Evolutionary conservation across 306 rosid genomes (phyloP).

Genomic region (Citrullus colocynthis): DNA sequence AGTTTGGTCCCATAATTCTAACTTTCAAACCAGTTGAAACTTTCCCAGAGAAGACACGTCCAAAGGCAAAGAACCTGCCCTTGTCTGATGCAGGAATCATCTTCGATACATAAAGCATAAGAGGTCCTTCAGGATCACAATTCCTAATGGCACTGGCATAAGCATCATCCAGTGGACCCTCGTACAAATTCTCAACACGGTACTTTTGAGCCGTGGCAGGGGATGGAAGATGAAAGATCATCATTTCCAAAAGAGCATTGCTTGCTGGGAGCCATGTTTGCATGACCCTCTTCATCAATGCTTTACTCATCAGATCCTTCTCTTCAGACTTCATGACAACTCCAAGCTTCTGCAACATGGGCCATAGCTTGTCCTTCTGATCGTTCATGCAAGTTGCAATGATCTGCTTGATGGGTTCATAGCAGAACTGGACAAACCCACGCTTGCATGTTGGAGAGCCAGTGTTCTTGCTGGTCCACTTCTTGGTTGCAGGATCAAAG

Average conservation of each 20-base stretch:
- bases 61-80: constrained; percentile 90
- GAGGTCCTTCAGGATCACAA: constrained; percentile 90
- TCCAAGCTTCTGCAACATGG: constrained; percentile 67
- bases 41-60: constrained; percentile 79
- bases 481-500: constrained; percentile 50
- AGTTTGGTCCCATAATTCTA: constrained; percentile 95
- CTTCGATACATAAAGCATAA: constrained; percentile 89
- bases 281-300: constrained; percentile 92
- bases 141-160: constrained; percentile 67
- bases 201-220: constrained; percentile 68
- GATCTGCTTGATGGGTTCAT: constrained; percentile 84
- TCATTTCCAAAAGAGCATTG: constrained; percentile 71
- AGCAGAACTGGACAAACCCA: constrained; percentile 80
- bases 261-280: constrained; percentile 96
- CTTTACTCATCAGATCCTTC: constrained; percentile 68
- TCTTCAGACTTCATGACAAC: constrained; percentile 71
- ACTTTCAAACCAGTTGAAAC: constrained; percentile 87
- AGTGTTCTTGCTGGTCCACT: constrained; percentile 42
- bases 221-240: constrained; percentile 87
- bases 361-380: constrained; percentile 96
- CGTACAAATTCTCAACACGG: constrained; percentile 90
- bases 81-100: constrained; percentile 97
- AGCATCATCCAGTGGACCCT: constrained; percentile 83
- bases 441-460: constrained; percentile 37
- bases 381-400: constrained; percentile 77